Base-by-base conservation (phyloP, 1,284 basidiomycete genomes). In the Stygiomarasmius scandens region DNA sequence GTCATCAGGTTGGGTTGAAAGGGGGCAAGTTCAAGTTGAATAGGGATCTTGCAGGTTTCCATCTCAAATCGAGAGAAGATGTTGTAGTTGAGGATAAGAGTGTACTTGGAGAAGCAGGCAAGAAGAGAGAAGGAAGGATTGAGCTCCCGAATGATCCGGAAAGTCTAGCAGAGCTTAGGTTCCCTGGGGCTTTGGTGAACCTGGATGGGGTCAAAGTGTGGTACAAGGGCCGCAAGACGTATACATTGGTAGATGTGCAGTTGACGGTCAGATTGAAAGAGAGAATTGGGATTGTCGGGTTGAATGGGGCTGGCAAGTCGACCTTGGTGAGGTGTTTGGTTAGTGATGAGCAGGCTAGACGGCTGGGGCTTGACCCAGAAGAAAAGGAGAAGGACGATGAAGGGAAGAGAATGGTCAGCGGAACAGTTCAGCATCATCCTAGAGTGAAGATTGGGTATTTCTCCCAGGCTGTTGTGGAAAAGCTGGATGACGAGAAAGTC, bases 11-110 rank as follows among this genome's bases (percentile, higher is more conserved):
- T 23, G 49, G 49, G 3, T 71, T 51, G 66, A 65, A 63, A 41
- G 76, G 76, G 16, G 70, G 70, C 11, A 75, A 82, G 10, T 90
- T 89, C 75, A 90, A 89, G 71, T 75, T 89, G 36, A 87, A 87
- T 62, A 76, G 85, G 14, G 86, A 90, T 56, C 54, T 74, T 24
- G 61, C 66, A 1, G 85, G 85, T 0, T 88, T 74, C 61, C 74
- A 80, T 63, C 41, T 70, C 3, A 73, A 76, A 2, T 71, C 64
- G 19, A 77, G 86, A 27, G 74, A 64, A n/a, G 79, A 78, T 52
- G 74, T 85, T 56, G 71, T 85, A n/a, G 78, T 82, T 24, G 74
- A 75, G 23, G 64, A 68, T 6, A 41, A 41, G 16, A 41, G 38
- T n/a, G 38, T 41, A 4, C n/a, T 41, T 5, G 38, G 38, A 16